Evolutionary conservation across 139 green algal genomes (phyloP).

Genomic region (Volvox reticuliferus): DNA sequence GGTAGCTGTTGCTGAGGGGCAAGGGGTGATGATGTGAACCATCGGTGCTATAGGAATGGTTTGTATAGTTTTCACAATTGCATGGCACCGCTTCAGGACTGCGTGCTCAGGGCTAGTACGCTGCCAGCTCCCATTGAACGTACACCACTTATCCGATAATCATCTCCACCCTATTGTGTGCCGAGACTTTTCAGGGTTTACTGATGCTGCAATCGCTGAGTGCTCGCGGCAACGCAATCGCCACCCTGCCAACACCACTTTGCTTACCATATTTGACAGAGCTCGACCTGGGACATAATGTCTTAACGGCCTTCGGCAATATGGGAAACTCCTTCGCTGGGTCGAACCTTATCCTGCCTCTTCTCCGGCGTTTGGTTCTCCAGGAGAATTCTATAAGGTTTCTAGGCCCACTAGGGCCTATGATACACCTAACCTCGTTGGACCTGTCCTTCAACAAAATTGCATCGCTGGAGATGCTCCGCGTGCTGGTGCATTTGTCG

Average conservation of each 20-base stretch:
- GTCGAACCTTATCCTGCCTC: not conserved
- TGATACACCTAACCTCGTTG: slow-evolving; percentile 5
- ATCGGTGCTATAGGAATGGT: too few relatives aligned
- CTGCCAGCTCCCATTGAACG: too few relatives aligned
- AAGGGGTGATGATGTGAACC: too few relatives aligned
- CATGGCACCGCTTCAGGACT: too few relatives aligned
- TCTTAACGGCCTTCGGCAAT: not conserved
- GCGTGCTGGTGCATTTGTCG: not conserved
- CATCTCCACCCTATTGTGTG: too few relatives aligned
- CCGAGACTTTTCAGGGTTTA: not conserved
- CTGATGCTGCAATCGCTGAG: not conserved
- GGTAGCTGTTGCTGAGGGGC: too few relatives aligned
- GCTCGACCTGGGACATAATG: slow-evolving; percentile 24
- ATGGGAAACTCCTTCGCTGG: not conserved
- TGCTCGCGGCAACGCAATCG: slow-evolving; percentile 8
- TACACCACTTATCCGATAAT: too few relatives aligned
- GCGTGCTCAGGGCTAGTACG: too few relatives aligned
- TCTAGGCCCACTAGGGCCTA: not conserved
- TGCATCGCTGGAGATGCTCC: not conserved
- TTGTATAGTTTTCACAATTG: too few relatives aligned
- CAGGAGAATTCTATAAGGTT: slow-evolving; percentile 2
- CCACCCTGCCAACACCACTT: not conserved
- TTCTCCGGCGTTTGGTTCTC: not conserved
- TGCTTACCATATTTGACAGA: slow-evolving; percentile 20
- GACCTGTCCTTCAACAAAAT: slow-evolving; percentile 42